Evolutionary conservation across 208 protist species (phyloP), one percentile per base, ranked within the genome.

Genomic region (Leishmania amazonensis): DNA sequence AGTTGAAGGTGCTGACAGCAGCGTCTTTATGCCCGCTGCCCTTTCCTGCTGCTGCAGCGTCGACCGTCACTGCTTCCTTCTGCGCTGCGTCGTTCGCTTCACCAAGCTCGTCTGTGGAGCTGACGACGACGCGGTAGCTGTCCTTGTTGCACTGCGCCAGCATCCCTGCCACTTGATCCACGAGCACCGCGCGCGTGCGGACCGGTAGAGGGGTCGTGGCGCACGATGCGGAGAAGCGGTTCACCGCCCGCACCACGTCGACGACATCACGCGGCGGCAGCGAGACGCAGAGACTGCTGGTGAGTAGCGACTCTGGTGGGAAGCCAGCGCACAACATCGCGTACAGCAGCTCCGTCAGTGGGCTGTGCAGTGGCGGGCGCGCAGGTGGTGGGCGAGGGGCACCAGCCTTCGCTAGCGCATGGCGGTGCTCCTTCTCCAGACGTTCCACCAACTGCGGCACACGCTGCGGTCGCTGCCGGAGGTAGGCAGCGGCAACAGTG

Each of bases 241-340:
- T 84, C 24, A 86, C 82, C 8, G 86, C 80, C 38, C 74, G 67
- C 31, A 89, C 79, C 2, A 92, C 60, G 54, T 94, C 91, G 45
- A 92, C 70, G 8, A 87, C 79, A 73, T 94, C 94, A 54, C 89
- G 40, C 2, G 86, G 85, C 13, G 80, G 77, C 31, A 93, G 73
- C 53, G 87, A 77, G 54, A 91, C 83, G 79, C 91, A 95, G 0
- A 97, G 81, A 17, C 87, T 83, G 81, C 92, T 95, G 68, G 84
- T 82, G 24, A 94, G 76, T 3, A 97, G 81, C n/a, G 86, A 74
- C 15, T 85, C 81, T 0, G 94, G 83, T 2, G 87, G 76, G 75
- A 90, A 93, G 75, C 94, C 94, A 28, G 75, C 77, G 70, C 85
- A 89, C 77, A 97, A 79, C 75, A 97, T 85, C n/a, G 80, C 83